phyloP scores from a whole-genome alignment of 257 asterid species.

The Solanum pimpinellifolium region DNA sequence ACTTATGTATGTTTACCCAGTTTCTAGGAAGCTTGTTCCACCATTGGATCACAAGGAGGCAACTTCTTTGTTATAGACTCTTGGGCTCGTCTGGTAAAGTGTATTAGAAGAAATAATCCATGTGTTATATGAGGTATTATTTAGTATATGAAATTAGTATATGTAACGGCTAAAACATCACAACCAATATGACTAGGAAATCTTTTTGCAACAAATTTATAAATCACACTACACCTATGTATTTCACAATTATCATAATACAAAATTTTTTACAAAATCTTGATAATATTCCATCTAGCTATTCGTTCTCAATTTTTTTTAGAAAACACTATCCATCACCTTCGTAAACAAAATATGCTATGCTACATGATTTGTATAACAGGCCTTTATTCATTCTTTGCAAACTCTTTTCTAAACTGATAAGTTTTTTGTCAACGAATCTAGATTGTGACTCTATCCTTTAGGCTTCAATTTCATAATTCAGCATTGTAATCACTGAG shows the following conservation, averaged over 20 bases:
- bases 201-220: neutral
- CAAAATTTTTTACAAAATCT: neutral
- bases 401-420: neutral
- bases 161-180: neutral
- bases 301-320: neutral
- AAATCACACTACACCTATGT: neutral
- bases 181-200: neutral
- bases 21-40: neutral
- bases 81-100: neutral
- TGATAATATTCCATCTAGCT: neutral
- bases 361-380: neutral
- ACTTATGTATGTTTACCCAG: neutral
- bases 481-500: neutral
- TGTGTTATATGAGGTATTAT: no score
- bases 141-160: neutral
- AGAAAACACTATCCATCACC: neutral
- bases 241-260: neutral
- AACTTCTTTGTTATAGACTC: neutral
- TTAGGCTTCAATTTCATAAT: neutral
- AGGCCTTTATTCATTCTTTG: neutral
- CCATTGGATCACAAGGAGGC: neutral
- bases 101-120: neutral
- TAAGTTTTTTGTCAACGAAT: no score
- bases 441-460: neutral
- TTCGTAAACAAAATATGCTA: neutral